These are phyloP conservation scores for Solanum infundibuliforme DNA, from an alignment of 257 asterid species.

Conservation along the genomic window DNA sequence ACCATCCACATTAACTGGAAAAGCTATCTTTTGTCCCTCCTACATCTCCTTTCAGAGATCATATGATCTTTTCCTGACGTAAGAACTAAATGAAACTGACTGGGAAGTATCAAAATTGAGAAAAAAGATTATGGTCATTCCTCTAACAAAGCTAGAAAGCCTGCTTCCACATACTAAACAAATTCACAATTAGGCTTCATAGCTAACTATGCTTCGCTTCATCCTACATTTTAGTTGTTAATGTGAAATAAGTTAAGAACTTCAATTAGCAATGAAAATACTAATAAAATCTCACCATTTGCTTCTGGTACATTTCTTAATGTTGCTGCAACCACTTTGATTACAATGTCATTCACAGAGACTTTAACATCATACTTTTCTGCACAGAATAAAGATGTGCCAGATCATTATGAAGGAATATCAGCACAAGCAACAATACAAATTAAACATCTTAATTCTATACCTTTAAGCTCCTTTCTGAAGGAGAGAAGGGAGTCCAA, in stretches of 20 bases:
- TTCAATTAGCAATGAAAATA: neutral
- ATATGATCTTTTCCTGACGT: neutral
- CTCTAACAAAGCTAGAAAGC: neutral
- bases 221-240: neutral
- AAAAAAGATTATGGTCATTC: neutral
- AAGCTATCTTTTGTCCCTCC: neutral
- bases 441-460: conserved; percentile 8
- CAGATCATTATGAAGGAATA: conserved; percentile 6
- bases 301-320: conserved; percentile 90
- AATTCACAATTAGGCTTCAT: neutral
- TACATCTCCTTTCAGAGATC: neutral
- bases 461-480: conserved; percentile 97
- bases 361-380: conserved; percentile 82
- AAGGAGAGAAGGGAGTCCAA: conserved; percentile 90
- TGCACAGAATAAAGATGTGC: conserved; percentile 29
- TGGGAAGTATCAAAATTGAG: neutral
- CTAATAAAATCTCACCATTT: conserved; percentile 48
- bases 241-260: neutral
- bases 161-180: neutral
- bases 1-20: neutral
- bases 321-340: conserved; percentile 86
- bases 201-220: neutral
- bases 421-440: conserved; percentile 1
- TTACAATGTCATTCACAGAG: conserved; percentile 90
- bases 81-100: neutral